These are phyloP conservation scores for Colletotrichum endophyticum DNA, from an alignment of 2,329 filamentous ascomycete genomes.

Conservation along the genomic window DNA sequence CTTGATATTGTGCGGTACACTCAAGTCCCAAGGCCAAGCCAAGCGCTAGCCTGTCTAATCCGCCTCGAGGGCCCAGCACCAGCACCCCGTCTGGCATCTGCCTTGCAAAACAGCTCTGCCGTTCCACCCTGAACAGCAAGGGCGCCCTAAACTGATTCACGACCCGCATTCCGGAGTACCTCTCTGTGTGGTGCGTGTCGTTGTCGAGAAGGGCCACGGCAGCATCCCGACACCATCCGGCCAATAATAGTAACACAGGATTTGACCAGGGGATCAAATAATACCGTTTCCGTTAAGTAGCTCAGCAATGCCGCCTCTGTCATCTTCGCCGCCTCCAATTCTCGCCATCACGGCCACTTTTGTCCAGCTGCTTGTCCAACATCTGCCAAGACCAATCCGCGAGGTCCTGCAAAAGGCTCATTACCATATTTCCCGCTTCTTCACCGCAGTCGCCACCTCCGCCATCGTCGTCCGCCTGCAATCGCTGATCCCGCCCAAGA, in stretches of 20 bases:
- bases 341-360: conserved; percentile 16
- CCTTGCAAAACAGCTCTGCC: not conserved
- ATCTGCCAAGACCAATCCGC: conserved; percentile 12
- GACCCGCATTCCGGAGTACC: not conserved
- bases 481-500: conserved; percentile 8
- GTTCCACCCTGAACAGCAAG: not conserved
- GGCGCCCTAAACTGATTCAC: not conserved
- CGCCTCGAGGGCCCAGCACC: not conserved
- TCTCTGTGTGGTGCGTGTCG: not conserved
- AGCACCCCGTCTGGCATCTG: not conserved
- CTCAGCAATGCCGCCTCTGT: not conserved
- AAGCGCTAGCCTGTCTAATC: not conserved
- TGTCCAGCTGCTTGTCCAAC: conserved; percentile 11
- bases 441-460: not conserved
- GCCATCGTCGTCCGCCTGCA: conserved; percentile 2
- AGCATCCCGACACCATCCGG: not conserved
- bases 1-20: not conserved
- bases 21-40: not conserved
- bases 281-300: not conserved
- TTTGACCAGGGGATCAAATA: not conserved
- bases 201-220: not conserved
- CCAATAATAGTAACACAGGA: not conserved
- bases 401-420: not conserved
- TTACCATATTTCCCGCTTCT: not conserved
- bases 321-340: conserved; percentile 9